Conservation (phyloP, 2,329 filamentous ascomycete genomes). For the Trichothecium roseum region DNA sequence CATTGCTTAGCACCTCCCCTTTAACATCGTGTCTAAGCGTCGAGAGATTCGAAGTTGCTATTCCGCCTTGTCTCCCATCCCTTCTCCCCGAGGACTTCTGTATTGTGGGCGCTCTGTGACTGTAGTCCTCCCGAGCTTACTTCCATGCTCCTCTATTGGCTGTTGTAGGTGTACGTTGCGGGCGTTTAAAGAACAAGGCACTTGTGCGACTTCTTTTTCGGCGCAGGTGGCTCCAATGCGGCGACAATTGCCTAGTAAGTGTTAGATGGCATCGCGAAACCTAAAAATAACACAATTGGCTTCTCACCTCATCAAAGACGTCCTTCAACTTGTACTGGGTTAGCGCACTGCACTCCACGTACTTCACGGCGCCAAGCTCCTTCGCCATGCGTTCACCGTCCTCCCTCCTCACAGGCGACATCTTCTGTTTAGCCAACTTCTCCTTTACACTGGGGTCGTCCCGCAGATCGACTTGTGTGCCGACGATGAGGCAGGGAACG, state of each 20-base stretch:
- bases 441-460: slow-evolving; percentile 80
- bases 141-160: neutral
- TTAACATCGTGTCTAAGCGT: neutral
- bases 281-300: neutral
- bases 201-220: slow-evolving; percentile 65
- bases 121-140: neutral
- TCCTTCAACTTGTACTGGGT: slow-evolving; percentile 99
- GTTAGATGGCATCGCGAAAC: slow-evolving; percentile 1
- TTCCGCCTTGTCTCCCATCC: neutral
- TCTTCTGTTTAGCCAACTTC: slow-evolving; percentile 92
- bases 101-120: slow-evolving; percentile 2
- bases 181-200: slow-evolving; percentile 55
- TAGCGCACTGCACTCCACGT: slow-evolving; percentile 95
- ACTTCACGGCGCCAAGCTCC: slow-evolving; percentile 95
- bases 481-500: slow-evolving; percentile 94
- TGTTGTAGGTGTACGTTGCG: neutral
- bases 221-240: slow-evolving; percentile 76
- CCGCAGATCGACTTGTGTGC: slow-evolving; percentile 92
- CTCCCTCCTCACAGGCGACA: slow-evolving; percentile 83
- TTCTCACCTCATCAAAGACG: slow-evolving; percentile 90
- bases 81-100: slow-evolving; percentile 5
- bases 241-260: slow-evolving; percentile 75
- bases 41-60: neutral
- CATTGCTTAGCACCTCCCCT: neutral
- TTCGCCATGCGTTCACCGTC: slow-evolving; percentile 95